Conservation (phyloP, 257 asterid species). For the Fraxinus excelsior region DNA sequence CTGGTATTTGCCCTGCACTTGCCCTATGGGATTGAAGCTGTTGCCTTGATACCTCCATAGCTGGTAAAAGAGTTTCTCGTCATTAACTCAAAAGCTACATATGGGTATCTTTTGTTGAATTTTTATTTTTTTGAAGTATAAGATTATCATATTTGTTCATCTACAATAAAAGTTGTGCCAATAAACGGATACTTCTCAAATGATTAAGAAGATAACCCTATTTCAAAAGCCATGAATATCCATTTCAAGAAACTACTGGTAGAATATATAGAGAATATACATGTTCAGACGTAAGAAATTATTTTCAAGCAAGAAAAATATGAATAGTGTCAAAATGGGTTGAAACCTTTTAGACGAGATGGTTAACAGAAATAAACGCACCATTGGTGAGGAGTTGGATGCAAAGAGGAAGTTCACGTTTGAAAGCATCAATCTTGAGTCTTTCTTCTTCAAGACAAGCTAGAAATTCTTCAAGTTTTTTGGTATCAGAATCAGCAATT, state of each 20-base stretch:
- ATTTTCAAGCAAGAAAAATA: neutral
- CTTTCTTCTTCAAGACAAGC: constrained; percentile 85
- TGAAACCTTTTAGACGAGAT: neutral
- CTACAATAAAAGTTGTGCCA: constrained; percentile 22
- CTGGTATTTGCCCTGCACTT: constrained; percentile 52
- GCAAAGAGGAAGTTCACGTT: constrained; percentile 96
- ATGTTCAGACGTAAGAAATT: neutral
- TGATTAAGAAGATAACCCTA: neutral
- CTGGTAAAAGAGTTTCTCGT: constrained; percentile 29
- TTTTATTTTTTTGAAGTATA: too few relatives aligned
- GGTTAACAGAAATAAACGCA: constrained; percentile 24
- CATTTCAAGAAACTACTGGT: neutral
- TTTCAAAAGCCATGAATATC: constrained; percentile 23
- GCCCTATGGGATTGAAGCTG: constrained; percentile 63
- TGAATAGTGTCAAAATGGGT: neutral
- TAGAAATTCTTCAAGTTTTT: constrained; percentile 76
- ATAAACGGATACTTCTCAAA: constrained; percentile 28
- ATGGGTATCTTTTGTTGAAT: neutral
- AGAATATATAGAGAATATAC: neutral
- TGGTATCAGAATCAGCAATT: constrained; percentile 41
- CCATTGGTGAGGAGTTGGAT: constrained; percentile 95
- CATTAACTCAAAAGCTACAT: neutral
- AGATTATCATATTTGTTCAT: neutral
- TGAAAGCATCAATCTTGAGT: constrained; percentile 94
- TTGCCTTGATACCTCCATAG: constrained; percentile 90